Base-by-base conservation (phyloP, 2,329 filamentous ascomycete genomes). In the Microcyclosporella mali region DNA sequence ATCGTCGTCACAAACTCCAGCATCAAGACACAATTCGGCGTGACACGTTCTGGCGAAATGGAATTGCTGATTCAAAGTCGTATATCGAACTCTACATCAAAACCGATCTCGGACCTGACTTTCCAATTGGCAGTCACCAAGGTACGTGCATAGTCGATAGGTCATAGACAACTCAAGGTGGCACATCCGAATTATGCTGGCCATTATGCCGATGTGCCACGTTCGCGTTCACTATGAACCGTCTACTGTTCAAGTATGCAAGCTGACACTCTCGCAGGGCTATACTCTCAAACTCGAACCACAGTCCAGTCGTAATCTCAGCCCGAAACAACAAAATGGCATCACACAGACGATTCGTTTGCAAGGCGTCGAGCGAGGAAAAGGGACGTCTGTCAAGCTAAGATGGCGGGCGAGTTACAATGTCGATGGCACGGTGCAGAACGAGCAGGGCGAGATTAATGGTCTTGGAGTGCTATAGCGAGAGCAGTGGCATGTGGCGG, bases 81-180 rank as follows among this genome's bases (percentile, higher is more conserved):
- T n/a, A 94, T 95, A 62, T 88, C 87, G 14, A 98, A 94, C 63
- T 84, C 78, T 47, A 84, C 82, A 1, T 67, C 76, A 2, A 76
- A 85, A 56, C 76, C 79, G 0, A 75, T 98, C 16, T 76, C 77
- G 2, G 85, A 94, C 51, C 70, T 98, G 21, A 88, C 90, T 45
- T 94, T 95, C 59, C 87, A 95, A 64, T 75, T 94, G 30, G 92
- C 92, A 2, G 90, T 95, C 21, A 92, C 90, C 46, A 97, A 90
- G 78, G 89, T 94, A 70, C 15, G 47, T 18, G n/a, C 18, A 42
- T n/a, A 6, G n/a, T n/a, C n/a, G n/a, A n/a, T n/a, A n/a, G n/a
- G n/a, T n/a, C n/a, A n/a, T n/a, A n/a, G n/a, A n/a, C n/a, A n/a
- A n/a, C 21, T 25, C 21, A 25, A 25, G 21, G 21, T n/a, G n/a